Percentiles rank a stretch among this genome's conserved stretches.
phyloP scores from a whole-genome alignment of 768 basidiomycete genomes.

The Strobilomyces confusus region DNA sequence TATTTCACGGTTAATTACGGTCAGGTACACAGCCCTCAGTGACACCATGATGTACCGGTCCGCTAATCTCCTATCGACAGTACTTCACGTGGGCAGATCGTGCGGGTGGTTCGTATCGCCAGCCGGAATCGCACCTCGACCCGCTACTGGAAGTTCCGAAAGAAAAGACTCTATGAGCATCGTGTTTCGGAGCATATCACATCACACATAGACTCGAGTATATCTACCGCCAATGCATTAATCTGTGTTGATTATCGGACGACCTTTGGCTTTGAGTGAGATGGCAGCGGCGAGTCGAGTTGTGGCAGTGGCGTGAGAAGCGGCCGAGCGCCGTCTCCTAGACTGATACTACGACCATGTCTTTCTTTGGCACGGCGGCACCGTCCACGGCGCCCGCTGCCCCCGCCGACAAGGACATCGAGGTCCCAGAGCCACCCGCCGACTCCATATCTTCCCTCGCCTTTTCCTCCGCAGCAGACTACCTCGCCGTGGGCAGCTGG shows the following conservation, averaged over 20 bases:
- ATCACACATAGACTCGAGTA: slow-evolving; percentile 12
- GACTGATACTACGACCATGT: slow-evolving; percentile 29
- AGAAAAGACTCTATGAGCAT: slow-evolving; percentile 22
- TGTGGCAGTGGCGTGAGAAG: slow-evolving; percentile 26
- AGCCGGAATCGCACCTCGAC: slow-evolving; percentile 80
- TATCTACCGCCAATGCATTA: slow-evolving; percentile 15
- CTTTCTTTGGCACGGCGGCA: slow-evolving; percentile 39
- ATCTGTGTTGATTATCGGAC: slow-evolving; percentile 13
- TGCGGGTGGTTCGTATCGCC: slow-evolving; percentile 79
- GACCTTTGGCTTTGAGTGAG: no score
- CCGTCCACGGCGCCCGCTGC: slow-evolving; percentile 35
- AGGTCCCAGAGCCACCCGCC: slow-evolving; percentile 72
- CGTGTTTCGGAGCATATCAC: not conserved
- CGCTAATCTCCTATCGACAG: slow-evolving; percentile 39
- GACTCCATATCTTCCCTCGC: slow-evolving; percentile 85
- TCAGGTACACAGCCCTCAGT: slow-evolving; percentile 50
- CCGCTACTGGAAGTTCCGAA: slow-evolving; percentile 64
- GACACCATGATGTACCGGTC: not conserved
- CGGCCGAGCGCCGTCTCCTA: not conserved
- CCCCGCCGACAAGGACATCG: slow-evolving; percentile 68
- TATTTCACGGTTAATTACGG: slow-evolving; percentile 98
- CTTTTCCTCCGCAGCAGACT: slow-evolving; percentile 83
- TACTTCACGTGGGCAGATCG: slow-evolving; percentile 97
- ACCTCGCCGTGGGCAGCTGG: slow-evolving; percentile 92
- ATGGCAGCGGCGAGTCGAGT: not conserved